Conservation (phyloP, 345 rosid genomes). For the Syzygium aromaticum region DNA sequence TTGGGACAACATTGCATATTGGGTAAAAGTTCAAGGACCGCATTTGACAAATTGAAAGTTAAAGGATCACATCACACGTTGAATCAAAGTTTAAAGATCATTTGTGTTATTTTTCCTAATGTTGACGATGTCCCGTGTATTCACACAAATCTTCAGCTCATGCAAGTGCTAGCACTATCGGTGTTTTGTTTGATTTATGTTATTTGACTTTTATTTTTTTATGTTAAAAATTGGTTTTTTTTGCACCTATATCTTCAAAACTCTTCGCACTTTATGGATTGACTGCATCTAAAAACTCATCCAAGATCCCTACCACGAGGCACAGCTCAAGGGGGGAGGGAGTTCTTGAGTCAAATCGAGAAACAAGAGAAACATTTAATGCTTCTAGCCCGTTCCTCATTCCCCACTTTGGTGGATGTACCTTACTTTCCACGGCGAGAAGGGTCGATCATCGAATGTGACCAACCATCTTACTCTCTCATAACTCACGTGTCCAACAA, state of each 20-base stretch:
- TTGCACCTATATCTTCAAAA: not conserved
- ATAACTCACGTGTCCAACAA: not conserved
- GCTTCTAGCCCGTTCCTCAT: not conserved
- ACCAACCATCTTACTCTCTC: not conserved
- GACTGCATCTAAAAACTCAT: not conserved
- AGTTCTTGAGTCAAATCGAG: not conserved
- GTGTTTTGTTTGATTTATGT: not conserved
- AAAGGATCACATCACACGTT: too few relatives aligned
- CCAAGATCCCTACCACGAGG: not conserved
- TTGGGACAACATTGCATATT: too few relatives aligned
- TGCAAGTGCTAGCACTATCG: not conserved
- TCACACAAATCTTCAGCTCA: not conserved
- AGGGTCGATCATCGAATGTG: not conserved
- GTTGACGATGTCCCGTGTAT: not conserved
- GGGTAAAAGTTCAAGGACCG: too few relatives aligned
- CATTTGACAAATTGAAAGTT: too few relatives aligned
- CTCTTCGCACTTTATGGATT: not conserved
- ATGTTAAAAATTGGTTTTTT: not conserved
- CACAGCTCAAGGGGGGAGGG: not conserved
- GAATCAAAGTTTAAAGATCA: too few relatives aligned
- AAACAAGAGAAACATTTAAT: not conserved
- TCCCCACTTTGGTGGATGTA: not conserved
- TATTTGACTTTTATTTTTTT: not conserved
- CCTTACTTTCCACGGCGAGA: not conserved
- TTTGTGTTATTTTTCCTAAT: not conserved